These are phyloP conservation scores for Usnea hakonensis DNA, from an alignment of 495 filamentous ascomycete genomes.

Conservation along the genomic window DNA sequence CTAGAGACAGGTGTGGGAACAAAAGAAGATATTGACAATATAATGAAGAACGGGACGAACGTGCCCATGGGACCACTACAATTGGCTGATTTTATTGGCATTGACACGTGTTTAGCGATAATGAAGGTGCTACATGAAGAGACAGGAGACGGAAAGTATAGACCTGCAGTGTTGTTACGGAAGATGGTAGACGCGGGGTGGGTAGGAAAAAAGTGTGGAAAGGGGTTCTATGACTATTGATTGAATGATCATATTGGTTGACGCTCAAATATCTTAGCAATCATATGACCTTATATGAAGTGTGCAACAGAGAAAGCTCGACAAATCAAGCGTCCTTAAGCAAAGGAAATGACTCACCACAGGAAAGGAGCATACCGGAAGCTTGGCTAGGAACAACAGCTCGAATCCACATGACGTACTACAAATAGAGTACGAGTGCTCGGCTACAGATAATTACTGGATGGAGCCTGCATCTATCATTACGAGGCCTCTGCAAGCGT, in stretches of 20 bases:
- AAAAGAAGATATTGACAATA: constrained; percentile 85
- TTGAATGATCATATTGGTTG: not conserved
- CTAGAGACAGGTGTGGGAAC: constrained; percentile 85
- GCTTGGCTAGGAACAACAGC: not conserved
- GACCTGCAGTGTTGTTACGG: constrained; percentile 72
- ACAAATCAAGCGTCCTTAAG: not conserved
- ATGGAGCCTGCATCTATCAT: not conserved
- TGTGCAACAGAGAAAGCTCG: not conserved
- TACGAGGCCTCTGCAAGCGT: not conserved
- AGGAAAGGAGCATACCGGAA: not conserved
- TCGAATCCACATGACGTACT: not conserved
- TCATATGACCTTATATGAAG: not conserved
- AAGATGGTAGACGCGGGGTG: constrained; percentile 99
- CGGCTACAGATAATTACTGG: not conserved
- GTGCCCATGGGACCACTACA: constrained; percentile 96
- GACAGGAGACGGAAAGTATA: constrained; percentile 91
- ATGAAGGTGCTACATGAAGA: constrained; percentile 93
- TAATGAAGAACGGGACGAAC: constrained; percentile 99
- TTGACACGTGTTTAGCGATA: constrained; percentile 93
- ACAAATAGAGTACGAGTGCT: not conserved
- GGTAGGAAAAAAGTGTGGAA: constrained; percentile 95
- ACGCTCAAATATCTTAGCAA: not conserved
- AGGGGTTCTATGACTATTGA: constrained; percentile 88
- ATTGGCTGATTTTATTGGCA: constrained; percentile 92
- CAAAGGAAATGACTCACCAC: not conserved